These are phyloP conservation scores for Telopea speciosissima DNA, from an alignment of 177 flowering plant species.

Conservation along the genomic window DNA sequence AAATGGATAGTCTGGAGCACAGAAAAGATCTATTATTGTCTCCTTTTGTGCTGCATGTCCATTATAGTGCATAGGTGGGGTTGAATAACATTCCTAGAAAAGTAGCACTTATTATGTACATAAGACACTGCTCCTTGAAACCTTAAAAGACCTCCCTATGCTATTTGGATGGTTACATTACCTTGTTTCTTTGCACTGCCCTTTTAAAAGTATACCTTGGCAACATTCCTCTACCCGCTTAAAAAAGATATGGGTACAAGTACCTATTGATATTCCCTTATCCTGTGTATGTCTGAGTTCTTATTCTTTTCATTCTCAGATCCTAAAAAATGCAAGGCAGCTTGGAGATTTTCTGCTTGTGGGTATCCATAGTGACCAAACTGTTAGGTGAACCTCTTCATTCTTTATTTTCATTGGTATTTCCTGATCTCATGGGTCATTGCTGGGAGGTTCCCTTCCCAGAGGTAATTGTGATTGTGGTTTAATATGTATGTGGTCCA, in stretches of 20 bases:
- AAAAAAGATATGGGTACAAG: background rate
- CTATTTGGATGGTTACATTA: background rate
- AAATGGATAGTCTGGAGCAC: background rate
- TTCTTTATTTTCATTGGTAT: background rate
- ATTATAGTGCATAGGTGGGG: background rate
- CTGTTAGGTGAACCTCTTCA: slow-evolving; percentile 39
- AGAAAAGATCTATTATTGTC: background rate
- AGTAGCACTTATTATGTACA: background rate
- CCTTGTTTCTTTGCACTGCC: background rate
- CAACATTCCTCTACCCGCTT: background rate
- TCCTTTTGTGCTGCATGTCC: background rate
- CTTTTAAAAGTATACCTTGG: background rate
- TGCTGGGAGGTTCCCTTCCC: background rate
- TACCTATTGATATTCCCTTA: background rate
- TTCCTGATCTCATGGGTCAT: background rate
- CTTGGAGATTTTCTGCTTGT: slow-evolving; percentile 84
- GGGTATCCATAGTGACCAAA: slow-evolving; percentile 62
- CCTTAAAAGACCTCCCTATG: background rate
- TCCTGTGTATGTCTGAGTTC: background rate
- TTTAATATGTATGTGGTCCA: background rate
- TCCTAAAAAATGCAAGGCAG: slow-evolving; percentile 59
- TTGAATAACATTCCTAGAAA: background rate
- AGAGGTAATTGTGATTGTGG: background rate
- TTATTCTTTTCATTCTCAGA: slow-evolving; percentile 27
- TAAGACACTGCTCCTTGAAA: background rate